A percentile compares a stretch with the other conserved stretches of the same genome.
Evolutionary conservation across 345 rosid species (phyloP).

Genomic region (Luvunga scandens): DNA sequence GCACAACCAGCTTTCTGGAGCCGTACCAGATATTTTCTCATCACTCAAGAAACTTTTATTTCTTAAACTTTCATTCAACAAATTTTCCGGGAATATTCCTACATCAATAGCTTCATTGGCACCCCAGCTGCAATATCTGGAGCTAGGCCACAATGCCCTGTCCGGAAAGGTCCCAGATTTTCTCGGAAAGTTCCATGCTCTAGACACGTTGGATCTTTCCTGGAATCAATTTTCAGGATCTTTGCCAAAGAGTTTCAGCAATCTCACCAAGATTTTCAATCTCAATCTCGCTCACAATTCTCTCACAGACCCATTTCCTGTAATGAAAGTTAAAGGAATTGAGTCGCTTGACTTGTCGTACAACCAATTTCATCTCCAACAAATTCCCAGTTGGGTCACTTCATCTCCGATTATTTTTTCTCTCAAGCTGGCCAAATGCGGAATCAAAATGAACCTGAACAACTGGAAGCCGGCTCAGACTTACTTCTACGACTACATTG

Average conservation of each 20-base stretch:
- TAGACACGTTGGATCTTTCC: slow-evolving; percentile 69
- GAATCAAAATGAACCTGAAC: slow-evolving; percentile 54
- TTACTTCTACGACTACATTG: slow-evolving; percentile 73
- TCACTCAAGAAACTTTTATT: slow-evolving; percentile 40
- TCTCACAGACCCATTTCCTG: slow-evolving; percentile 69
- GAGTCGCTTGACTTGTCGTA: slow-evolving; percentile 73
- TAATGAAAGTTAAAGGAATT: slow-evolving; percentile 62
- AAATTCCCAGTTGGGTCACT: slow-evolving; percentile 76
- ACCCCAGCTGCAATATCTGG: slow-evolving; percentile 41
- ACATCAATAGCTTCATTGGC: slow-evolving; percentile 47
- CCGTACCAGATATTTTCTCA: slow-evolving; percentile 54
- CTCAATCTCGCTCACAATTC: slow-evolving; percentile 66
- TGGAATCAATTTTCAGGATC: slow-evolving; percentile 43
- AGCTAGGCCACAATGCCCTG: slow-evolving; percentile 56
- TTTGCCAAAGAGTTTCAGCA: slow-evolving; percentile 56
- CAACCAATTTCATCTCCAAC: slow-evolving; percentile 48
- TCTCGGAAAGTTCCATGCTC: slow-evolving; percentile 51
- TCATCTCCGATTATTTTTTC: slow-evolving; percentile 68
- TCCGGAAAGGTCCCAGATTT: slow-evolving; percentile 57
- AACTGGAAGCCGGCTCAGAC: slow-evolving; percentile 62
- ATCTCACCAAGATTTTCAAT: slow-evolving; percentile 77
- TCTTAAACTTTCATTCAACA: slow-evolving; percentile 46
- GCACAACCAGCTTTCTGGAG: slow-evolving; percentile 52
- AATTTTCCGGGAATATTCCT: slow-evolving; percentile 60
- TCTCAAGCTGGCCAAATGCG: slow-evolving; percentile 68